Base-by-base conservation (phyloP, 768 basidiomycete species). In the Pulveroboletus sp. region DNA sequence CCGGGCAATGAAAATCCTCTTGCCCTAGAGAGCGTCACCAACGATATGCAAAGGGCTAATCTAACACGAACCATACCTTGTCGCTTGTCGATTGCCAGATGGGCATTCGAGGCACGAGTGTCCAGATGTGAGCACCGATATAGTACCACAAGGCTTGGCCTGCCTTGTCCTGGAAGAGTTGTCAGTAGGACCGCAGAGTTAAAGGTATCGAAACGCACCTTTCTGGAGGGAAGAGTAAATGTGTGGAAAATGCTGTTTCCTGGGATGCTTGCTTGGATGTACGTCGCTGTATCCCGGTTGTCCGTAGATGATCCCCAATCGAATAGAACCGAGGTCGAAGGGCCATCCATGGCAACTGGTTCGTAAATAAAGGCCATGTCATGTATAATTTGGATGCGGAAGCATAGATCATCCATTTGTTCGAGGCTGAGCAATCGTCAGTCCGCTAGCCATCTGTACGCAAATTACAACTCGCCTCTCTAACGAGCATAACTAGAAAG, bases 301-400 rank as follows among this genome's bases (percentile, higher is more conserved):
- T 60, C 67, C 14, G 56, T 43, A 8, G 49, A 48, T 5, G 61
- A 61, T 17, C 77, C 75, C 80, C 81, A 85, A 52, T 81, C 80
- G 35, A 84, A 67, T 21, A 83, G 50, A 52, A 77, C 73, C 6
- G 77, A 72, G 2, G 57, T 62, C 4, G 57, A 57, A 9, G 70
- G 65, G 1, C 67, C 72, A 43, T 85, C 82, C 34, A 82, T 68
- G 21, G 79, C 68, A 27, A 83, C 66, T 0, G 84, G 84, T 49
- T 81, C 77, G 41, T 78, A 74, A 9, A 83, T 34, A 50, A 83
- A 84, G 0, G 75, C 79, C 53, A 75, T 59, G 9, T 71, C 52
- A 2, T 45, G 46, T 8, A 66, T 50, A 11, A 74, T 71, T 42
- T 73, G 69, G 13, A 82, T 44, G 5, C 75, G 71, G 50, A 79